Evolutionary conservation across 83 land plant genomes (phyloP), one percentile per base, ranked within the genome.

Genomic region (Thuja plicata): DNA sequence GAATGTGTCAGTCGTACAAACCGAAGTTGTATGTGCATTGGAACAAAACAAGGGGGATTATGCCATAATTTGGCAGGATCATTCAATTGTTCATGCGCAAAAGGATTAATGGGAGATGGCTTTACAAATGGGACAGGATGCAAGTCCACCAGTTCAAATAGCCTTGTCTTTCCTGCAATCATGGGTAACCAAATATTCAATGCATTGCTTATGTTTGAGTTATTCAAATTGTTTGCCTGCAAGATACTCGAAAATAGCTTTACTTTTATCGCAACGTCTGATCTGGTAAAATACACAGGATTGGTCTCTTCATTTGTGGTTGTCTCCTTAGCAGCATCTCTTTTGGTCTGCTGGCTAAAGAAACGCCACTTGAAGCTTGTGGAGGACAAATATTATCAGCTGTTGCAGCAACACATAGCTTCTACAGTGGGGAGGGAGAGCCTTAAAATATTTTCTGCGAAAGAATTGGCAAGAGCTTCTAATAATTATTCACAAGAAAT

Each of bases 381-480:
- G 76, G 34, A 30, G 10, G 76, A 35, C 76, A 71, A 71, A 13
- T 71, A 71, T 71, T 71, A 24, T 9, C 12, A 71, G 0, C 13
- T n/a, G 76, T 71, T 71, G 76, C 34, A 71, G 34, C 76, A 71
- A 71, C 27, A 71, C 9, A 71, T 30, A 27, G 1, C 3, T 71
- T 71, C 76, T n/a, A n/a, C 30, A 71, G 76, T 8, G 10, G 76
- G 76, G 8, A 30, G 35, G 30, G 76, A 27, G 8, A 71, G 30
- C 76, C 2, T 71, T 0, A 30, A 0, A 71, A 71, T 85, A 2
- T 88, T 88, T 35, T 37, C 88, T 60, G n/a, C 86, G 10, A 76
- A 88, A 21, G 89, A 92, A 30, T 86, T 92, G 2, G 57, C 48
- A 46, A 46, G 43, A 19, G 93, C 93, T 7, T 90, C 88, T 19